Base-by-base conservation (phyloP, 225 moss, liverwort and hornwort species). In the Neckera pumila region DNA sequence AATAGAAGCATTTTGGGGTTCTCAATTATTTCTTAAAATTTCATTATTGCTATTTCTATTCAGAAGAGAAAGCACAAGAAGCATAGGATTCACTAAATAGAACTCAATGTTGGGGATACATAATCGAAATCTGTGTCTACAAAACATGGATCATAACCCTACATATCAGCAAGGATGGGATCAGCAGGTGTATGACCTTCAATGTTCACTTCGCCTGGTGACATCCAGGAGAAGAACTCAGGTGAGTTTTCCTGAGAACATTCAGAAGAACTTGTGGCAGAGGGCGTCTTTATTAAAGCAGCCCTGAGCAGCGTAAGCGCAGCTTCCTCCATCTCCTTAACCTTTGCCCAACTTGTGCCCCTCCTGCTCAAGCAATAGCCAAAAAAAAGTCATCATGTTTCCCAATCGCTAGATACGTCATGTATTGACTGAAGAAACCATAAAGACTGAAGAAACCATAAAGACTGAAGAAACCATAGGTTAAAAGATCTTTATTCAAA, bases 311-410 rank as follows among this genome's bases (percentile, higher is more conserved):
- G 61, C 23, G 79, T 59, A 82, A 89, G 85, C 28, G 93, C 82
- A 70, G 87, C 90, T 83, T 85, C 85, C 69, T 94, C 91, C 92
- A 93, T 91, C 82, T 92, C 93, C 60, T 93, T 89, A 58, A 93
- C 87, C 54, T 81, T 90, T 64, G 87, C 87, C 92, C 89, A 93
- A 80, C 89, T 89, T 82, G 85, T 84, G 65, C 76, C 90, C 65
- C 83, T 90, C 83, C 92, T 93, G 83, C 54, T 82, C 76, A 90
- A 66, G 49, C 84, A 81, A 78, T 60, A 88, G 25, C 67, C 67
- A 85, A 45, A 71, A 62, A n/a, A 22, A 58, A 28, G 38, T 61
- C 78, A 69, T 84, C 45, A 78, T 34, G 22, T 82, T 79, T 63
- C 34, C n/a, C 61, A 85, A 69, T 27, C 36, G 40, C 42, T 47